phyloP scores from a whole-genome alignment of 495 filamentous ascomycete species.

The Monascus purpureus region DNA sequence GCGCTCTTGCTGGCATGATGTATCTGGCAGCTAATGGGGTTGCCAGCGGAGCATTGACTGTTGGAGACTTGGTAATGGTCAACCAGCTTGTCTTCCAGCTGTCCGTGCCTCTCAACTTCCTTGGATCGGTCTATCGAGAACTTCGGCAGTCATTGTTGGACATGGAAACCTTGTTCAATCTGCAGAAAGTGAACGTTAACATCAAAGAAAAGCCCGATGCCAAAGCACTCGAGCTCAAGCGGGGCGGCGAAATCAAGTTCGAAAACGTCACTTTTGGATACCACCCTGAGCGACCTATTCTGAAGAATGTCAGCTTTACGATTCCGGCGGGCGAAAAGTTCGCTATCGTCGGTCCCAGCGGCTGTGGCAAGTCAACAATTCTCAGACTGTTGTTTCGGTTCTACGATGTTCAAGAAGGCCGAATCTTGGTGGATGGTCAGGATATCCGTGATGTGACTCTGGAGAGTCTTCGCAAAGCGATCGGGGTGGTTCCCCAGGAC shows the following conservation, averaged over 20 bases:
- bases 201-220: conserved; percentile 66
- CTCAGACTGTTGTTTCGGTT: conserved; percentile 83
- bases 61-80: conserved; percentile 97
- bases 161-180: conserved; percentile 97
- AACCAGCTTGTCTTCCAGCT: conserved; percentile 98
- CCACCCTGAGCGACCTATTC: conserved; percentile 70
- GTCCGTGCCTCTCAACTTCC: conserved; percentile 88
- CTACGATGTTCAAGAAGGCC: conserved; percentile 79
- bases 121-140: conserved; percentile 92
- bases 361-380: conserved; percentile 92
- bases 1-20: conserved; percentile 96
- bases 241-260: conserved; percentile 80
- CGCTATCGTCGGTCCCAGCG: conserved; percentile 87
- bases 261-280: conserved; percentile 95
- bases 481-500: conserved; percentile 95
- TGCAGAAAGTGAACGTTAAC: conserved; percentile 93
- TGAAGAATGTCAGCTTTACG: conserved; percentile 69
- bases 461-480: conserved; percentile 68
- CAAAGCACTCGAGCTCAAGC: conserved; percentile 51
- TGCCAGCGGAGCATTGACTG: conserved; percentile 61
- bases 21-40: conserved; percentile 85
- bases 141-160: conserved; percentile 86
- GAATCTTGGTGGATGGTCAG: conserved; percentile 85
- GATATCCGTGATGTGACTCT: conserved; percentile 73
- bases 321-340: conserved; percentile 94